Percentiles rank a stretch among this genome's conserved stretches.
phyloP scores from a whole-genome alignment of 805 yeast species.

The Saturnispora ahearnii region DNA sequence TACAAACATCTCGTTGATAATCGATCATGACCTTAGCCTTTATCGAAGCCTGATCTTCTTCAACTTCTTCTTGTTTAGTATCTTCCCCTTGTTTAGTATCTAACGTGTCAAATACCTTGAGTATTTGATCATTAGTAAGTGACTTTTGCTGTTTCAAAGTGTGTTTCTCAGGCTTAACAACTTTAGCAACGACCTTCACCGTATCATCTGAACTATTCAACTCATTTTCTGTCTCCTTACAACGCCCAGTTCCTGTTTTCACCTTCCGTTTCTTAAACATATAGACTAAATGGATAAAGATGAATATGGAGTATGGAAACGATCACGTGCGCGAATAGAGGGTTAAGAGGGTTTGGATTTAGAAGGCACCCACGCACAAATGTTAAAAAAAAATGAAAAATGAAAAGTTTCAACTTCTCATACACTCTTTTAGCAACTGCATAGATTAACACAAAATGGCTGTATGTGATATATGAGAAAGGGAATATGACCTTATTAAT shows the following conservation, averaged over 20 bases:
- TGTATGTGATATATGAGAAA: slow-evolving; percentile 11
- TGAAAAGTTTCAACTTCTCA: background rate
- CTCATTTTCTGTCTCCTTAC: background rate
- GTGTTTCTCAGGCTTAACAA: background rate
- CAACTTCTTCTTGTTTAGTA: background rate
- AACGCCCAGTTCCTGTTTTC: slow-evolving; percentile 10
- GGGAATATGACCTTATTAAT: background rate
- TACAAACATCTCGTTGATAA: slow-evolving; percentile 90
- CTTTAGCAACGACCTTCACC: background rate
- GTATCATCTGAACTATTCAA: too few relatives aligned
- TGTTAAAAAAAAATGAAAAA: background rate
- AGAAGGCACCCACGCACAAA: background rate
- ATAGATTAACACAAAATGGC: slow-evolving; percentile 14
- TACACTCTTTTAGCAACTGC: background rate
- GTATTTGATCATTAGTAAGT: background rate
- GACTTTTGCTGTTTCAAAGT: background rate
- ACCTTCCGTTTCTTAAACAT: slow-evolving; percentile 34
- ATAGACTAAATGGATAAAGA: background rate
- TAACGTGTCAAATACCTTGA: background rate
- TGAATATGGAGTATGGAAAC: too few relatives aligned
- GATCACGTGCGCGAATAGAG: background rate
- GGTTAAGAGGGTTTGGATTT: background rate
- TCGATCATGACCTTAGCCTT: slow-evolving; percentile 66
- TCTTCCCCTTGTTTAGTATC: background rate
- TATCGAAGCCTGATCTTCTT: slow-evolving; percentile 20